Conservation (phyloP, 768 basidiomycete species). For the Rubroboletus satanas region DNA sequence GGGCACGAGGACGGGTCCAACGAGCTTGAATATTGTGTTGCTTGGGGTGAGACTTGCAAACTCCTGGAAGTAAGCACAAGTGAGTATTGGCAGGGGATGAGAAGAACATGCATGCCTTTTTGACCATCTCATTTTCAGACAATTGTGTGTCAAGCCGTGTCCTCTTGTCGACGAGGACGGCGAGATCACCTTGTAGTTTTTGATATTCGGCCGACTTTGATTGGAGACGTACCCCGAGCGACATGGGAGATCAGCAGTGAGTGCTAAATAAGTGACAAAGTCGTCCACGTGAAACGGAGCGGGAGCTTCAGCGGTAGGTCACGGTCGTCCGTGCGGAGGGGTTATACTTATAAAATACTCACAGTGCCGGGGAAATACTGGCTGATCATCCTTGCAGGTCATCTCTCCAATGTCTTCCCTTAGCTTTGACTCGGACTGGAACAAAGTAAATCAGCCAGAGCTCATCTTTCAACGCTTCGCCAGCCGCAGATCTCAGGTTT, state of each 20-base stretch:
- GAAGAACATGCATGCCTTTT: slow-evolving; percentile 56
- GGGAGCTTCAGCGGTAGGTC: background rate
- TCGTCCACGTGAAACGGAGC: slow-evolving; percentile 11
- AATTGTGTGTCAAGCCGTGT: slow-evolving; percentile 88
- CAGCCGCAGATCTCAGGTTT: slow-evolving; percentile 83
- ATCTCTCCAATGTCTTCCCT: slow-evolving; percentile 24
- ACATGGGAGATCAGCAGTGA: slow-evolving; percentile 36
- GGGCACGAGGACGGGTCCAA: slow-evolving; percentile 86
- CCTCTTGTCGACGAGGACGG: slow-evolving; percentile 69
- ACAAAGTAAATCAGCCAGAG: slow-evolving; percentile 64
- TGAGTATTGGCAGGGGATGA: background rate
- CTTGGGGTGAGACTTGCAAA: slow-evolving; percentile 68
- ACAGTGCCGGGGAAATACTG: background rate
- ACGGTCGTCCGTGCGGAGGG: slow-evolving; percentile 8
- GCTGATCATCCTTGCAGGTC: background rate
- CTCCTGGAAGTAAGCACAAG: slow-evolving; percentile 51
- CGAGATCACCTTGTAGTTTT: slow-evolving; percentile 72
- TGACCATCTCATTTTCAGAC: slow-evolving; percentile 88
- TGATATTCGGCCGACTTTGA: slow-evolving; percentile 71
- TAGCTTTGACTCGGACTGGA: slow-evolving; percentile 43
- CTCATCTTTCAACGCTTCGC: slow-evolving; percentile 66
- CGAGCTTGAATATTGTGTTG: slow-evolving; percentile 84
- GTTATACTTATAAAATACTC: background rate
- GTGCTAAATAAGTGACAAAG: slow-evolving; percentile 2
- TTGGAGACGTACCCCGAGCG: slow-evolving; percentile 61